These are phyloP conservation scores for Boletales sp. DNA, from an alignment of 768 basidiomycete species.

Conservation along the genomic window DNA sequence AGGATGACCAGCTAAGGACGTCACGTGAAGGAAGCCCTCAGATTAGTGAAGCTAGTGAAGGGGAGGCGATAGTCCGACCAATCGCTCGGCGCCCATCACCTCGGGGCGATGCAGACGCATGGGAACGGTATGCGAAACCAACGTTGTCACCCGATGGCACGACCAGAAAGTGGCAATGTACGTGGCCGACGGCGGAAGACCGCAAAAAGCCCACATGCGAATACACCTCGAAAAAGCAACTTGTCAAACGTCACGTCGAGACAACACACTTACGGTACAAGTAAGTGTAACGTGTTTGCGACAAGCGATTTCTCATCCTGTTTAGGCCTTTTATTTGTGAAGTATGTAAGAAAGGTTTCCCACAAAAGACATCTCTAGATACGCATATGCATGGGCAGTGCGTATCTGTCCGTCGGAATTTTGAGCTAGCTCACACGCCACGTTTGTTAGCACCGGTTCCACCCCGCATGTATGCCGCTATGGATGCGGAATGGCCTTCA, in stretches of 20 bases:
- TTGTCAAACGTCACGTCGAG: slow-evolving; percentile 67
- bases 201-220: slow-evolving; percentile 35
- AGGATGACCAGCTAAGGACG: slow-evolving; percentile 27
- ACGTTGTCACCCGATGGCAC: slow-evolving; percentile 32
- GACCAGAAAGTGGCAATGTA: slow-evolving; percentile 38
- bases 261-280: slow-evolving; percentile 58
- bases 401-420: slow-evolving; percentile 16
- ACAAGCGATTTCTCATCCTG: slow-evolving; percentile 12
- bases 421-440: slow-evolving; percentile 9
- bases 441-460: slow-evolving; percentile 48
- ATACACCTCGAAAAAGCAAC: slow-evolving; percentile 54
- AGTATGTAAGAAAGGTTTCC: slow-evolving; percentile 51
- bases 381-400: slow-evolving; percentile 57
- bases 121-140: slow-evolving; percentile 34
- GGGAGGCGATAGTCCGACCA: slow-evolving; percentile 12
- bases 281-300: slow-evolving; percentile 35
- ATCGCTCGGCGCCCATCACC: slow-evolving; percentile 23
- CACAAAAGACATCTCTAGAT: slow-evolving; percentile 56
- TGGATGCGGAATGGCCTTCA: slow-evolving; percentile 51
- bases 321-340: slow-evolving; percentile 50
- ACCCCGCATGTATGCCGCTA: slow-evolving; percentile 52
- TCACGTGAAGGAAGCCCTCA: slow-evolving; percentile 30
- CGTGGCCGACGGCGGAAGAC: slow-evolving; percentile 36
- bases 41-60: slow-evolving; percentile 31
- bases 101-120: slow-evolving; percentile 26